These are phyloP conservation scores for Curvularia sp. DNA, from an alignment of 2,329 filamentous ascomycete genomes.

Conservation along the genomic window DNA sequence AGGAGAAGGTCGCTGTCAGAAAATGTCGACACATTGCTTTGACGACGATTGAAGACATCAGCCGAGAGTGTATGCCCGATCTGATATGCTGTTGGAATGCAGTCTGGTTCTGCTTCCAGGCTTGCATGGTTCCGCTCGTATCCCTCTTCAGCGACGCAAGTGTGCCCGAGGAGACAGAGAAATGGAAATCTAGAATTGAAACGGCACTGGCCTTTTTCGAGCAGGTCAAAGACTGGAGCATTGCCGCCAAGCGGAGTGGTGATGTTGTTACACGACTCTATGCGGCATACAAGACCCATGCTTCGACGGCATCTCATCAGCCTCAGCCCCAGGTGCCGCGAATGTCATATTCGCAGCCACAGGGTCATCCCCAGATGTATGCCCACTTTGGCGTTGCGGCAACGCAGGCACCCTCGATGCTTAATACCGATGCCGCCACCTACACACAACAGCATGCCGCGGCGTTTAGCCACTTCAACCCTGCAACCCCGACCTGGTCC, in stretches of 20 bases:
- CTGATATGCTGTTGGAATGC: constrained; percentile 83
- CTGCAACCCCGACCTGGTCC: constrained; percentile 35
- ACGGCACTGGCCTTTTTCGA: constrained; percentile 54
- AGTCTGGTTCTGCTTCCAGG: constrained; percentile 82
- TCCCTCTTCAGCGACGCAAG: constrained; percentile 72
- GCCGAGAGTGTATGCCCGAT: constrained; percentile 72
- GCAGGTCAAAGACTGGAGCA: constrained; percentile 53
- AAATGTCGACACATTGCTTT: constrained; percentile 73
- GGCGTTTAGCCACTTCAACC: constrained; percentile 33
- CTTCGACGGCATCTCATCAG: constrained; percentile 23
- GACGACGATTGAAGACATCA: constrained; percentile 75
- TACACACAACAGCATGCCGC: constrained; percentile 11
- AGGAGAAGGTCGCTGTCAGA: constrained; percentile 72
- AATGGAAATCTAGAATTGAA: constrained; percentile 53
- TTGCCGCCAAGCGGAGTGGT: constrained; percentile 53
- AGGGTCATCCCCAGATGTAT: constrained; percentile 16
- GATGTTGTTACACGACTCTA: constrained; percentile 54
- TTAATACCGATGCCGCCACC: constrained; percentile 20
- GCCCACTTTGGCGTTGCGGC: constrained; percentile 23
- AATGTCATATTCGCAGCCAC: constrained; percentile 16
- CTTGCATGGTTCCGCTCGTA: constrained; percentile 78
- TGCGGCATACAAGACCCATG: constrained; percentile 49
- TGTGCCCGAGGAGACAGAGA: constrained; percentile 49
- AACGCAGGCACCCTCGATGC: constrained; percentile 21
- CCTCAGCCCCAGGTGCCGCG: constrained; percentile 23